These are phyloP conservation scores for Penicillium diatomitis DNA, from an alignment of 495 filamentous ascomycete species.

Conservation along the genomic window DNA sequence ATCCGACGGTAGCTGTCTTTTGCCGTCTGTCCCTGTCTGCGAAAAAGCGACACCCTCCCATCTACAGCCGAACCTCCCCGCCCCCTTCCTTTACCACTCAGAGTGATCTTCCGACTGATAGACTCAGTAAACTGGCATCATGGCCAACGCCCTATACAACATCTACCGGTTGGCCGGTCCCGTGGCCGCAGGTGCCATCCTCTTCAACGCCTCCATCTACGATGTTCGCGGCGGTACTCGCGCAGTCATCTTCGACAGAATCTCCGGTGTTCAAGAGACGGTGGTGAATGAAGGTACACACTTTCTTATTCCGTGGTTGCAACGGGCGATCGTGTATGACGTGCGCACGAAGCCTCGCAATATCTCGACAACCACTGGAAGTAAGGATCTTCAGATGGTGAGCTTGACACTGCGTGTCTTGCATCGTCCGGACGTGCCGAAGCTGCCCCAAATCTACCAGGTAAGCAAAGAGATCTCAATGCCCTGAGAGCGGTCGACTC, in stretches of 20 bases:
- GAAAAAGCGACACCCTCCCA: not conserved
- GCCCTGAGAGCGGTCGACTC: too few species aligned
- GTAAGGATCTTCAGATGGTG: constrained; percentile 99
- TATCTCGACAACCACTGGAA: constrained; percentile 95
- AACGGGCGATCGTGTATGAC: constrained; percentile 92
- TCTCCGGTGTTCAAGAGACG: constrained; percentile 84
- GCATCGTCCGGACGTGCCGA: constrained; percentile 87
- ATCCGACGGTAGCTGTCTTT: not conserved
- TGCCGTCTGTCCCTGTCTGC: too few species aligned
- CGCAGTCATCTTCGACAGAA: constrained; percentile 95
- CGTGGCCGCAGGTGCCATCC: constrained; percentile 47
- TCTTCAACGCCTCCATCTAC: constrained; percentile 76
- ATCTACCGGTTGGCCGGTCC: constrained; percentile 69
- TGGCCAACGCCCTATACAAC: constrained; percentile 50
- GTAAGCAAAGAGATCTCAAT: constrained; percentile 36
- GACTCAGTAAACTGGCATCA: constrained; percentile 18
- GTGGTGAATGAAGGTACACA: constrained; percentile 96
- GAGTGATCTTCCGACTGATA: too few species aligned
- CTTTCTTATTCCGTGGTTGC: constrained; percentile 93
- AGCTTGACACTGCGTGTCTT: constrained; percentile 93
- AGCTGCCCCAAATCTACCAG: constrained; percentile 96
- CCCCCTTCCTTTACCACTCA: not conserved
- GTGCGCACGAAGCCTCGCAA: constrained; percentile 95
- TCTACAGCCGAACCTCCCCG: constrained; percentile 12
- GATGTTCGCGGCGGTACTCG: constrained; percentile 90